Evolutionary conservation across 495 filamentous ascomycete genomes (phyloP).

Genomic region (Trichoderma erinaceum): DNA sequence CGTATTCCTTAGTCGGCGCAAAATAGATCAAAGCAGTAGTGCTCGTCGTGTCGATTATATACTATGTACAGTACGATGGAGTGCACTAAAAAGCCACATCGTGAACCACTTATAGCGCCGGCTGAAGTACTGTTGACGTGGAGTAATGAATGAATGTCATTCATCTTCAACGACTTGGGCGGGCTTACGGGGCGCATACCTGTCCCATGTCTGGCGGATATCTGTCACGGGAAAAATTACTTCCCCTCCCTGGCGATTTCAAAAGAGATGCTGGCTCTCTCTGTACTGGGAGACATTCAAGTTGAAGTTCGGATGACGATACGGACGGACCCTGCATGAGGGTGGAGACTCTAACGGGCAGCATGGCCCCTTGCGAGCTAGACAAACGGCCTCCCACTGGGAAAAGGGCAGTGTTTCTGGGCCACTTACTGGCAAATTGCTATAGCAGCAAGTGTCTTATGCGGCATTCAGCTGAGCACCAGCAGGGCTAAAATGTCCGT

Average conservation of each 20-base stretch:
- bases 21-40: no score
- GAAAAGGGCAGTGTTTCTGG: not conserved
- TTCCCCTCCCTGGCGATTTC: not conserved
- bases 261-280: no score
- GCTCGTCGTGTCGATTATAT: no score
- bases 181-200: no score
- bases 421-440: not conserved
- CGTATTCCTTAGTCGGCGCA: no score
- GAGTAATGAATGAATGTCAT: no score
- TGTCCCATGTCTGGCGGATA: not conserved
- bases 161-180: no score
- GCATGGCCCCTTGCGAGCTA: not conserved
- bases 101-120: no score
- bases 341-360: not conserved
- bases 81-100: no score
- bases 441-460: slow-evolving; percentile 4
- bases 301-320: not conserved
- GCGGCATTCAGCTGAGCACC: not conserved
- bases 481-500: slow-evolving; percentile 1
- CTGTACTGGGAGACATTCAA: not conserved
- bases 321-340: not conserved
- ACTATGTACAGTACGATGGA: no score
- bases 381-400: slow-evolving; percentile 1
- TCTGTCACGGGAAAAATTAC: not conserved
- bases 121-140: no score